phyloP scores from a whole-genome alignment of 2,329 filamentous ascomycete species.

The Eurotiales sp. region DNA sequence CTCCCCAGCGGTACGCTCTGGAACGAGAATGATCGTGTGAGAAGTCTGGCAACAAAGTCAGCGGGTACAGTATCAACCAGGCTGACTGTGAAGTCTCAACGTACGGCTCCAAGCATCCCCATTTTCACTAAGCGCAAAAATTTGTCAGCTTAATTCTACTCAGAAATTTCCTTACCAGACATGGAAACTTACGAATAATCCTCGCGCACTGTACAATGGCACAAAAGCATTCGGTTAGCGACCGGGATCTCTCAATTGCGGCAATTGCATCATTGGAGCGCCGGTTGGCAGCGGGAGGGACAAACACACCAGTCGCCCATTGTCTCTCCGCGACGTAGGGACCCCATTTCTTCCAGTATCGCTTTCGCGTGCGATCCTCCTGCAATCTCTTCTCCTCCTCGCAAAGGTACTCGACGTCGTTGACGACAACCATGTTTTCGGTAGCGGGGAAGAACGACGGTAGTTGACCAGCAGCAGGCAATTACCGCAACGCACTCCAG shows the following conservation, averaged over 20 bases:
- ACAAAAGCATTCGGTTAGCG: constrained; percentile 3
- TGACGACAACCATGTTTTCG: constrained; percentile 75
- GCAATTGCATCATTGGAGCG: constrained; percentile 1
- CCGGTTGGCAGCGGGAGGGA: constrained; percentile 3
- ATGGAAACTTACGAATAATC: constrained; percentile 82
- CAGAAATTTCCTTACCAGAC: constrained; percentile 24
- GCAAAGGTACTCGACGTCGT: constrained; percentile 80
- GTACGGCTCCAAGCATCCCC: constrained; percentile 94
- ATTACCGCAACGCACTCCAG: no score
- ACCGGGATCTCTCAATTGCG: not conserved
- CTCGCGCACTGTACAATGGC: constrained; percentile 63
- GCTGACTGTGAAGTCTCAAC: constrained; percentile 39
- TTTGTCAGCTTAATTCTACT: not conserved
- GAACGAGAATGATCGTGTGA: constrained; percentile 88
- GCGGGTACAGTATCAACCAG: not conserved
- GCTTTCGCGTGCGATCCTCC: constrained; percentile 74
- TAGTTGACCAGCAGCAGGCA: no score
- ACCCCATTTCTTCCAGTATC: constrained; percentile 99
- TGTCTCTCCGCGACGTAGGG: constrained; percentile 90
- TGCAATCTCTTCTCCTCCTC: constrained; percentile 87
- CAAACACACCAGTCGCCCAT: constrained; percentile 80
- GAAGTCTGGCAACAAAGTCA: constrained; percentile 62
- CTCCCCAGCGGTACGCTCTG: constrained; percentile 88
- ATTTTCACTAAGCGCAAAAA: constrained; percentile 54
- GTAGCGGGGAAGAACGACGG: not conserved